Base-by-base conservation (phyloP, 345 rosid species). In the Turritis glabra region DNA sequence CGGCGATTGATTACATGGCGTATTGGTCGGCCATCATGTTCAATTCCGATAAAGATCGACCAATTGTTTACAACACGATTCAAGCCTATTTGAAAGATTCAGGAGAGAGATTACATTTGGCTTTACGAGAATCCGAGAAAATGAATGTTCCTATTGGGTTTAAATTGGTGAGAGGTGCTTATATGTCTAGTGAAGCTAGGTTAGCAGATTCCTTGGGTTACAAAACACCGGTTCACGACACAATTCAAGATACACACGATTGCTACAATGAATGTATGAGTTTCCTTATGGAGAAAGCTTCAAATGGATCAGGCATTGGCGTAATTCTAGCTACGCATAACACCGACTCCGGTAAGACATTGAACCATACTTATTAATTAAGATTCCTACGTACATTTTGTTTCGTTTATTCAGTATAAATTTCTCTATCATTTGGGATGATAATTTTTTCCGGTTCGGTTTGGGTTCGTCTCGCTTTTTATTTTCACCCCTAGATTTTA, bases 41-140 rank as follows among this genome's bases (percentile, higher is more conserved):
- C 83, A 91, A 86, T 80, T 33, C 71, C 7, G 77, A 71, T 51
- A 74, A 69, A 22, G 82, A 64, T 4, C 73, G 76, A 35, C 88
- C 91, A 0, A 53, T 88, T n/a, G 89, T 94, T 5, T 91, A 86
- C 25, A 83, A 83, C 5, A 94, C 98, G 8, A 79, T 89, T 25
- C 98, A 94, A 74, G 84, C 95, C 0, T 94, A 94, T 74, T 60
- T 91, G 74, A 94, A 94, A 78, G 98, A 94, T 56, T 79, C 98
- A 0, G 83, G 84, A 74, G 91, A 87, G 29, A 83, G 97, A 40
- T 29, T 94, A 67, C 70, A 77, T 1, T 79, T 85, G 6, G 90
- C 86, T 0, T 73, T 79, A 7, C 72, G 78, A 64, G 88, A 86
- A 7, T 90, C 96, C 0, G 79, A 85, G 50, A 87, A 82, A 41